Conservation (phyloP, 1,139 yeast species). For the Geotrichum carabidarum region DNA sequence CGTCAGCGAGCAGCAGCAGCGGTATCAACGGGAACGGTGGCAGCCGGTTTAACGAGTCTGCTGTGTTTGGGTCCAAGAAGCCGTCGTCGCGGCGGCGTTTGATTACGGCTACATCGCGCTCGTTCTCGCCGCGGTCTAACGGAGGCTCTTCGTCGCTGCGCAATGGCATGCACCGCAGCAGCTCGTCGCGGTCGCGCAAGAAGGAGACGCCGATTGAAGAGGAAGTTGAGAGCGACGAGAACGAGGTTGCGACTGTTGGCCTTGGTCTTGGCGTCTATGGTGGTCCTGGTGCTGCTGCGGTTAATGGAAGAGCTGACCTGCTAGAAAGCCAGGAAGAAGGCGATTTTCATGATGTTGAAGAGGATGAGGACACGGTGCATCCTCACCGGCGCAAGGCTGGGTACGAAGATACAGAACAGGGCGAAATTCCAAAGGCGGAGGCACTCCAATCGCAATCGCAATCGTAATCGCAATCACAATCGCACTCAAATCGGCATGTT, state of each 20-base stretch:
- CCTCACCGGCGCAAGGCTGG: too few relatives aligned
- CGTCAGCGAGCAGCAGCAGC: neutral
- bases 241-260: neutral
- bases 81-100: neutral
- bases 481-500: too few relatives aligned
- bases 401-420: too few relatives aligned
- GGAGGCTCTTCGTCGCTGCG: slow-evolving; percentile 8
- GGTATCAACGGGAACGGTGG: slow-evolving; percentile 6
- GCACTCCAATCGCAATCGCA: too few relatives aligned
- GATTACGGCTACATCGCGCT: neutral
- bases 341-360: neutral
- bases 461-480: too few relatives aligned
- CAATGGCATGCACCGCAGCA: slow-evolving; percentile 10
- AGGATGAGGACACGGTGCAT: neutral
- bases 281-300: neutral
- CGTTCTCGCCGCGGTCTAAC: neutral
- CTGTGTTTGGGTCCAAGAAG: slow-evolving; percentile 22
- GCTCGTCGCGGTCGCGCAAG: slow-evolving; percentile 1
- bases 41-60: slow-evolving; percentile 26
- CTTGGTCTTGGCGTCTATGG: slow-evolving; percentile 16
- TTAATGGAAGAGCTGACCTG: neutral
- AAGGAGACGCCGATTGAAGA: slow-evolving; percentile 11
- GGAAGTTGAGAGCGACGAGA: slow-evolving; percentile 12
- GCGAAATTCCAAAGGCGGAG: too few relatives aligned
- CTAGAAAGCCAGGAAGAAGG: neutral